Conservation (phyloP, 257 asterid genomes). For the Solanum bulbocastanum region DNA sequence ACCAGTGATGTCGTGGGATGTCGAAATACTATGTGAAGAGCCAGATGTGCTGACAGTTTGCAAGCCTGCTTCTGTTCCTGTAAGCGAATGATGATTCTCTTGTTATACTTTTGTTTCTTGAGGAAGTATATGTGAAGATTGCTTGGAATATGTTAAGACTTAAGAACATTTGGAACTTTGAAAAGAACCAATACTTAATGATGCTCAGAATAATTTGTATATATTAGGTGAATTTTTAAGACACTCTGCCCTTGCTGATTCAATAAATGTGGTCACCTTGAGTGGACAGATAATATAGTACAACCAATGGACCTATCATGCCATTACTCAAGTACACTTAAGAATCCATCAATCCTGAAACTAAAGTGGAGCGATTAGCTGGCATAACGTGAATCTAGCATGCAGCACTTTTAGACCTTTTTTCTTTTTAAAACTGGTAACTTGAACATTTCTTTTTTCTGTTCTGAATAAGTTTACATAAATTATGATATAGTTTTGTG, state of each 20-base stretch:
- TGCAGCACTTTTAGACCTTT: neutral
- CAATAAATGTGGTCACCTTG: neutral
- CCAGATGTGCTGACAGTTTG: conserved; percentile 71
- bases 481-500: neutral
- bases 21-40: conserved; percentile 63
- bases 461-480: neutral
- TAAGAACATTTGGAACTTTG: neutral
- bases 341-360: neutral
- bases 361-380: neutral
- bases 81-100: conserved; percentile 34
- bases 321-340: neutral
- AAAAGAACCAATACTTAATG: neutral
- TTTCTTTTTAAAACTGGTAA: neutral
- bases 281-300: neutral
- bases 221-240: neutral
- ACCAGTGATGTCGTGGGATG: conserved; percentile 78
- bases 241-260: neutral
- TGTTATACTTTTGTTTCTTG: neutral
- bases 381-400: neutral
- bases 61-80: conserved; percentile 97
- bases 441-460: neutral
- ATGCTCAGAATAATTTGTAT: neutral
- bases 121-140: neutral
- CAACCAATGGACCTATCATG: neutral
- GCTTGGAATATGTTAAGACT: neutral